Conservation (phyloP, 2,329 filamentous ascomycete species). For the Teratosphaeria nubilosa region DNA sequence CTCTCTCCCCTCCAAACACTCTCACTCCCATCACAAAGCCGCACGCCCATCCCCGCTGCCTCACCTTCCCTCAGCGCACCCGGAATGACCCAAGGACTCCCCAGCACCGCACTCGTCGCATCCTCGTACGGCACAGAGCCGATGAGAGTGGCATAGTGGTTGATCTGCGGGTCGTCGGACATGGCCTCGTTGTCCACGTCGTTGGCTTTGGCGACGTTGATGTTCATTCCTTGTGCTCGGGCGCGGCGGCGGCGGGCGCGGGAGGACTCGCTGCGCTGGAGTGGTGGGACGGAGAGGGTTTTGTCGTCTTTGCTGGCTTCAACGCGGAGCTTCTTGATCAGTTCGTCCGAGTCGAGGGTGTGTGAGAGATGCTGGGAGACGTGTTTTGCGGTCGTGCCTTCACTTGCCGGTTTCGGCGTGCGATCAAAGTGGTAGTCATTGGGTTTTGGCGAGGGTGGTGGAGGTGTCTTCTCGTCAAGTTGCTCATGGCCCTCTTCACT, state of each 20-base stretch:
- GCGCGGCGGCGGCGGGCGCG: background rate
- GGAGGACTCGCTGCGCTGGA: background rate
- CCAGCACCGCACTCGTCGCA: background rate
- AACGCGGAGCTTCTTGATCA: background rate
- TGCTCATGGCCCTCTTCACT: background rate
- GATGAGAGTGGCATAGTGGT: background rate
- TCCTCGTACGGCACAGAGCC: background rate
- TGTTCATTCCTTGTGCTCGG: background rate
- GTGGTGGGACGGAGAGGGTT: background rate
- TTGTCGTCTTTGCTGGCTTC: background rate
- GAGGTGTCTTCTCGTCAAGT: background rate
- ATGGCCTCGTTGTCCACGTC: background rate
- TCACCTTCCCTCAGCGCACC: background rate
- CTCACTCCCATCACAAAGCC: background rate
- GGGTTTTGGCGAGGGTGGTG: background rate
- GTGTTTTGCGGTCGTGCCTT: background rate
- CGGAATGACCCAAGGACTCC: background rate
- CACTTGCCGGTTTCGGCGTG: background rate
- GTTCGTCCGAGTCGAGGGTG: background rate
- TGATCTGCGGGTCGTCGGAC: background rate
- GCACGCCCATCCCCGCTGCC: background rate
- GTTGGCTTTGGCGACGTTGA: background rate
- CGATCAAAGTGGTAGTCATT: background rate
- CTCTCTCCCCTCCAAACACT: background rate
- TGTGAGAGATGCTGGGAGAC: background rate